These are phyloP conservation scores for Hypoxylon sp. DNA, from an alignment of 2,329 filamentous ascomycete species.

Conservation along the genomic window DNA sequence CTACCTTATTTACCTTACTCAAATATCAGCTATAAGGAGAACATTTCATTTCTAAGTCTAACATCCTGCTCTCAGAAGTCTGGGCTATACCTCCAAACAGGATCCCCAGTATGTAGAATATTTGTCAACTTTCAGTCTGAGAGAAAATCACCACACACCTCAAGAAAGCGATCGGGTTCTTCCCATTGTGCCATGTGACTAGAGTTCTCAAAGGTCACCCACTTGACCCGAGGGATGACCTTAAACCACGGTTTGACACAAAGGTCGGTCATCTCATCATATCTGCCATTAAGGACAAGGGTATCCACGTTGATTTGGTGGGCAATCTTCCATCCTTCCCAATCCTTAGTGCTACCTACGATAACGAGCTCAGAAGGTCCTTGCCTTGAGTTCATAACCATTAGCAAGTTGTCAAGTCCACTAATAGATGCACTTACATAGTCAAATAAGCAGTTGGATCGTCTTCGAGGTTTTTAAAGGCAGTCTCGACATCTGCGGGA, in stretches of 20 bases:
- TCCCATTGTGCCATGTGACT: slow-evolving; percentile 48
- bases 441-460: slow-evolving; percentile 44
- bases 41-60: too few species aligned
- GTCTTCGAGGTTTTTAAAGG: slow-evolving; percentile 41
- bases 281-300: slow-evolving; percentile 31
- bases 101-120: too few species aligned
- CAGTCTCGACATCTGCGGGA: slow-evolving; percentile 32
- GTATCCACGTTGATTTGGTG: slow-evolving; percentile 43
- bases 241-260: slow-evolving; percentile 48
- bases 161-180: slow-evolving; percentile 33
- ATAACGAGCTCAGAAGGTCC: slow-evolving; percentile 48
- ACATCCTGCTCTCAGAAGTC: too few species aligned
- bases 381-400: slow-evolving; percentile 26
- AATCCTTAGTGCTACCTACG: slow-evolving; percentile 45
- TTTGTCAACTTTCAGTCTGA: not conserved
- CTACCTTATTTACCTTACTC: too few species aligned
- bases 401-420: not conserved
- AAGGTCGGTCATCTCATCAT: slow-evolving; percentile 45
- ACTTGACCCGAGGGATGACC: slow-evolving; percentile 46
- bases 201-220: slow-evolving; percentile 44
- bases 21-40: too few species aligned
- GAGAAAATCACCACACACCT: slow-evolving; percentile 28
- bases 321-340: slow-evolving; percentile 46
- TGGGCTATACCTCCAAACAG: too few species aligned
- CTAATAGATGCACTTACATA: slow-evolving; percentile 22